Percentiles rank a stretch among this genome's conserved stretches.
Conservation (phyloP, 768 basidiomycete genomes). For the Gelatoporia subvermispora region DNA sequence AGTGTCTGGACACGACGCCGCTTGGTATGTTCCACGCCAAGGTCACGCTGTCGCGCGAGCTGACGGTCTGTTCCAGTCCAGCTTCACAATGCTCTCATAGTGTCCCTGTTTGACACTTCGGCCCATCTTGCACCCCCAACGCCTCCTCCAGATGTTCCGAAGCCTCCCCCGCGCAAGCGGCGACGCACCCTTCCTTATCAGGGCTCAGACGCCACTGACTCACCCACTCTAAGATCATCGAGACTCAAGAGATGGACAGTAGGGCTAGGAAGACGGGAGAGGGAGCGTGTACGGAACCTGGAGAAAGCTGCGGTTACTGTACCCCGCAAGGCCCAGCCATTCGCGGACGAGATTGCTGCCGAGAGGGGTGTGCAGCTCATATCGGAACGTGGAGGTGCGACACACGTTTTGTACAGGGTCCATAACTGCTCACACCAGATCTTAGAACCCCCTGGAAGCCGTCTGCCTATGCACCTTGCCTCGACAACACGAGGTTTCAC, state of each 20-base stretch:
- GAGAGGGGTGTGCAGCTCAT: slow-evolving; percentile 67
- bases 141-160: slow-evolving; percentile 57
- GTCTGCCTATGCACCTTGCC: slow-evolving; percentile 68
- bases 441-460: slow-evolving; percentile 65
- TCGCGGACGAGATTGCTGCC: slow-evolving; percentile 62
- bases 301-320: slow-evolving; percentile 35
- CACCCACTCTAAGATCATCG: slow-evolving; percentile 51
- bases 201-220: slow-evolving; percentile 51
- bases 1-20: slow-evolving; percentile 33
- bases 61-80: slow-evolving; percentile 43
- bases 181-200: slow-evolving; percentile 69
- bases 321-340: slow-evolving; percentile 41
- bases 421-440: background rate
- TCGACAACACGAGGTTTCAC: slow-evolving; percentile 70
- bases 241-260: slow-evolving; percentile 74
- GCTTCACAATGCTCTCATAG: slow-evolving; percentile 79
- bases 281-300: slow-evolving; percentile 60
- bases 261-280: slow-evolving; percentile 66
- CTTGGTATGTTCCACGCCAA: background rate
- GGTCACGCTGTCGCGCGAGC: background rate
- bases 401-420: background rate
- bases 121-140: slow-evolving; percentile 64
- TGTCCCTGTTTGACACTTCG: slow-evolving; percentile 78
- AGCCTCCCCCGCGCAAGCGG: slow-evolving; percentile 63
- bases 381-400: slow-evolving; percentile 59